Percentiles rank a stretch among this genome's conserved stretches.
Evolutionary conservation across 345 rosid species (phyloP).

Genomic region (Nasturtium officinale): DNA sequence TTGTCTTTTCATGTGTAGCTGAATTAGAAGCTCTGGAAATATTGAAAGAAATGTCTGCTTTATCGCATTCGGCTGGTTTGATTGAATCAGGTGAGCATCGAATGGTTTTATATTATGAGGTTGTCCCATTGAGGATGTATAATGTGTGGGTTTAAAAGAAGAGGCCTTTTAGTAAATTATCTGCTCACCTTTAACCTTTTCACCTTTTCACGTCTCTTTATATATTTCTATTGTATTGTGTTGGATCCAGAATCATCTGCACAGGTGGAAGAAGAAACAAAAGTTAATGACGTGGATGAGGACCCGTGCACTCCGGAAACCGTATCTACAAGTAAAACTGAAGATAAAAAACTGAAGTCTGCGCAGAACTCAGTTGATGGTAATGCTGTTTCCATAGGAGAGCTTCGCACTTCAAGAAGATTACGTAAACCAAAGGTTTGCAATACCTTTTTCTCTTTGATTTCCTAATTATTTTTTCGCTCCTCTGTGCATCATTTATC

Average conservation of each 20-base stretch:
- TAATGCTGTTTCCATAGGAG: conserved; percentile 13
- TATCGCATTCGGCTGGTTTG: conserved; percentile 48
- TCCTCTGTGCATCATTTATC: conserved; percentile 18
- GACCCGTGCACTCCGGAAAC: conserved; percentile 55
- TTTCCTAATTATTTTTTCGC: background rate
- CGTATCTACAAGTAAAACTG: conserved; percentile 45
- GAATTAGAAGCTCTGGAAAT: conserved; percentile 71
- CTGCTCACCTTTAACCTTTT: conserved; percentile 14
- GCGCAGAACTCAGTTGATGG: conserved; percentile 30
- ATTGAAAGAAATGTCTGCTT: conserved; percentile 62
- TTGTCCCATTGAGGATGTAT: conserved; percentile 16
- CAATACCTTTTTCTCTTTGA: conserved; percentile 11
- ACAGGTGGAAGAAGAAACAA: conserved; percentile 63
- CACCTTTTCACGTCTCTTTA: conserved; percentile 20
- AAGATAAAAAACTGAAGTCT: conserved; percentile 47
- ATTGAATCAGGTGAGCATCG: conserved; percentile 64
- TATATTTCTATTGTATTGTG: conserved; percentile 23
- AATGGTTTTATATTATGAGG: conserved; percentile 12
- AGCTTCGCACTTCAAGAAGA: conserved; percentile 32
- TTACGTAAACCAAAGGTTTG: conserved; percentile 43
- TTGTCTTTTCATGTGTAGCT: conserved; percentile 49
- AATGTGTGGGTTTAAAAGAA: conserved; percentile 5
- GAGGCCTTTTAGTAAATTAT: background rate
- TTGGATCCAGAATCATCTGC: conserved; percentile 61
- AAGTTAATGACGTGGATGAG: conserved; percentile 46